Conservation (phyloP, 2,329 filamentous ascomycete species). For the Hymenoscyphus linearis region DNA sequence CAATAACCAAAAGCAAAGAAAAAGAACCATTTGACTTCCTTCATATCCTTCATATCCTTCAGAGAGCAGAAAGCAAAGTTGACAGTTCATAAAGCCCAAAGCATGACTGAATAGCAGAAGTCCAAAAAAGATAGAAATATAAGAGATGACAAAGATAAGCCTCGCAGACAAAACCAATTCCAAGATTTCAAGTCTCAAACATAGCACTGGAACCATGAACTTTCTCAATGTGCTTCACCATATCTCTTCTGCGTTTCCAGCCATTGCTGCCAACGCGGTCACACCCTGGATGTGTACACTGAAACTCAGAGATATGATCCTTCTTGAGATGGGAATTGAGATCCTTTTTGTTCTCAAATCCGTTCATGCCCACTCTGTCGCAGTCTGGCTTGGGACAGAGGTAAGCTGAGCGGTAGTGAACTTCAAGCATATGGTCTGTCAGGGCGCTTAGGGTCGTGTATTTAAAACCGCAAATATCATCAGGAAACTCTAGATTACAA, state of each 20-base stretch:
- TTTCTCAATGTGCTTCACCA: constrained; percentile 19
- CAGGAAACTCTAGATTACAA: too few species aligned
- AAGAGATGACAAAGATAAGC: not conserved
- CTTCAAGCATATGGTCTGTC: not conserved
- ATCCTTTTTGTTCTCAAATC: constrained; percentile 10
- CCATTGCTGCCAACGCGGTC: constrained; percentile 17
- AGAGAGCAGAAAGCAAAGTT: not conserved
- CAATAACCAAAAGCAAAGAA: not conserved
- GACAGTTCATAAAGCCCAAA: not conserved
- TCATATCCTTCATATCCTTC: not conserved
- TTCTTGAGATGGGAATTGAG: constrained; percentile 16
- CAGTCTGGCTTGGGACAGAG: constrained; percentile 5
- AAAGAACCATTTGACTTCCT: not conserved
- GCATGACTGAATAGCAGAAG: not conserved
- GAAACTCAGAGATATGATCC: constrained; percentile 15
- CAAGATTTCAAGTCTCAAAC: not conserved
- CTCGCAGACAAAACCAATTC: not conserved
- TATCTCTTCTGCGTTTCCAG: constrained; percentile 15
- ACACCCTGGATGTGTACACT: constrained; percentile 16
- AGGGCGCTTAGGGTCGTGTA: not conserved
- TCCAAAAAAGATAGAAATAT: not conserved
- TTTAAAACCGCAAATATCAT: not conserved
- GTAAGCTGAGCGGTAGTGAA: not conserved
- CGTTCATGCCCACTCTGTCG: constrained; percentile 7
- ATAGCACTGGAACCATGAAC: constrained; percentile 1